Evolutionary conservation across 2,329 filamentous ascomycete species (phyloP).

Genomic region (Atkinsonella texensis): DNA sequence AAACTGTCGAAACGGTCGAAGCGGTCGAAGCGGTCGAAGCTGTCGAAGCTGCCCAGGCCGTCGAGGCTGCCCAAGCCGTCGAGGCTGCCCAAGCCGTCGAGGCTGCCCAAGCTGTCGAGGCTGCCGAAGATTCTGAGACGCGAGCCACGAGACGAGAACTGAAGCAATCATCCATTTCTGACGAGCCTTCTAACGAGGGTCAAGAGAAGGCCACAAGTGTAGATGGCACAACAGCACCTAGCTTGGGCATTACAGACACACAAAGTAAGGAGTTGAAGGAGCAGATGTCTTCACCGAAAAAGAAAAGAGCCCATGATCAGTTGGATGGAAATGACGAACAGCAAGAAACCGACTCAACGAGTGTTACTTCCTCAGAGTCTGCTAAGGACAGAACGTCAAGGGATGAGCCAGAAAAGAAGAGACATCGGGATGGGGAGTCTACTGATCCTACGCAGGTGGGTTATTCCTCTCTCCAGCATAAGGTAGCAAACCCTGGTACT

Average conservation of each 20-base stretch:
- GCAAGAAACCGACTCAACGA: slow-evolving; percentile 30
- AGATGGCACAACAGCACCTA: slow-evolving; percentile 21
- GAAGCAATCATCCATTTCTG: slow-evolving; percentile 52
- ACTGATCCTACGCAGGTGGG: slow-evolving; percentile 22
- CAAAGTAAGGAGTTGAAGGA: slow-evolving; percentile 31
- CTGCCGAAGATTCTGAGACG: slow-evolving; percentile 49
- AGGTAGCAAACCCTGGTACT: neutral
- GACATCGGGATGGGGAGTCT: slow-evolving; percentile 40
- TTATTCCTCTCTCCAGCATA: neutral
- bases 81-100: slow-evolving; percentile 34
- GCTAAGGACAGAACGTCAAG: slow-evolving; percentile 35
- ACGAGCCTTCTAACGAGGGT: slow-evolving; percentile 13
- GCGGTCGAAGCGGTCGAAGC: slow-evolving; percentile 12
- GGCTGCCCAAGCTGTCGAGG: slow-evolving; percentile 13
- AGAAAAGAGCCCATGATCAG: slow-evolving; percentile 51
- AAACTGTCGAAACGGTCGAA: slow-evolving; percentile 42
- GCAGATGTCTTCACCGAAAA: slow-evolving; percentile 48
- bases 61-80: slow-evolving; percentile 10
- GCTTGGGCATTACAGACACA: slow-evolving; percentile 21
- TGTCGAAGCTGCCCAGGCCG: no score
- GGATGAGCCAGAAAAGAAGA: slow-evolving; percentile 52
- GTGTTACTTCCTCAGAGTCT: slow-evolving; percentile 29
- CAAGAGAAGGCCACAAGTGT: slow-evolving; percentile 7
- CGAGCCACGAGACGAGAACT: slow-evolving; percentile 52
- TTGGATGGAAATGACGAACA: slow-evolving; percentile 37